Evolutionary conservation across 345 rosid genomes (phyloP).

Genomic region (Hirschfeldia incana): DNA sequence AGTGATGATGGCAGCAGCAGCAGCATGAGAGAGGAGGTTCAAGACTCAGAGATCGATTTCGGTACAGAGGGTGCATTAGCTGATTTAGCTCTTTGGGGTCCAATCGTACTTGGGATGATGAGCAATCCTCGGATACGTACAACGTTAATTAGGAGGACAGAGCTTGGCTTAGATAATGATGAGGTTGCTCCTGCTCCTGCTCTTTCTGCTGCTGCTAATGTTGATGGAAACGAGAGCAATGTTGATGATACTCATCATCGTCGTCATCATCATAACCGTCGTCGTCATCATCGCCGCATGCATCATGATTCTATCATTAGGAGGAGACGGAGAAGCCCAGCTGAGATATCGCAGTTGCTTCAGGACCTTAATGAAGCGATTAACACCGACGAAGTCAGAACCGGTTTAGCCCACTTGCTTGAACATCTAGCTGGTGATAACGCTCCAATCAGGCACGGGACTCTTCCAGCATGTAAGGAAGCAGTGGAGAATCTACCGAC

Average conservation of each 20-base stretch:
- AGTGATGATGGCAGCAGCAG: constrained; percentile 6
- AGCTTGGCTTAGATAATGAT: constrained; percentile 52
- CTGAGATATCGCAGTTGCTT: constrained; percentile 65
- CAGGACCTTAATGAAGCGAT: constrained; percentile 73
- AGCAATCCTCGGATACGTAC: constrained; percentile 54
- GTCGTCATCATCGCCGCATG: constrained; percentile 21
- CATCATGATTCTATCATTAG: constrained; percentile 51
- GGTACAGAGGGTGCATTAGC: constrained; percentile 68
- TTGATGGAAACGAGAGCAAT: constrained; percentile 47
- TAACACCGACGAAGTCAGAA: constrained; percentile 58
- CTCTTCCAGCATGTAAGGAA: constrained; percentile 79
- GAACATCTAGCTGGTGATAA: constrained; percentile 85
- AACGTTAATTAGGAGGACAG: constrained; percentile 53
- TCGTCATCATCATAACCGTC: constrained; percentile 21
- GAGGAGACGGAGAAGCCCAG: constrained; percentile 70
- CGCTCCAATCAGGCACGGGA: constrained; percentile 67
- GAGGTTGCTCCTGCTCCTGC: constrained; percentile 34
- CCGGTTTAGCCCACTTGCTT: constrained; percentile 71
- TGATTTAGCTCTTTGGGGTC: constrained; percentile 62
- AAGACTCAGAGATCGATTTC: constrained; percentile 53
- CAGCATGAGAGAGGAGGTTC: constrained; percentile 30
- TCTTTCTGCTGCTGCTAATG: constrained; percentile 40
- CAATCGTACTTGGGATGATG: constrained; percentile 83
- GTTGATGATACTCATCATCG: constrained; percentile 27
- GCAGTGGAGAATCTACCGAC: constrained; percentile 68